A percentile compares a stretch with the other conserved stretches of the same genome.
phyloP scores from a whole-genome alignment of 2,329 filamentous ascomycete species.

The Aspergillus sp. region DNA sequence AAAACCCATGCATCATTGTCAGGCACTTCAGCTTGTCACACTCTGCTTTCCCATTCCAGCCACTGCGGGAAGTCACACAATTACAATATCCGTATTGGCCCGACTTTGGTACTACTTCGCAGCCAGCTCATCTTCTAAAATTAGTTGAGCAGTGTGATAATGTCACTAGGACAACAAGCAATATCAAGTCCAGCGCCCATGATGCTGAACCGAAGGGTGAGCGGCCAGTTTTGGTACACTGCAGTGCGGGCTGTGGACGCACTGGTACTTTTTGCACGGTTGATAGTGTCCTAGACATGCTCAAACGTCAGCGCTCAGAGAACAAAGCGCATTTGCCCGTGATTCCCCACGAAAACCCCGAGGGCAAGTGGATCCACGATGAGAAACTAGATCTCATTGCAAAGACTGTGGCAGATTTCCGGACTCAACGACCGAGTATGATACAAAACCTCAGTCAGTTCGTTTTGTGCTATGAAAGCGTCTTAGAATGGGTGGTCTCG shows the following conservation, averaged over 20 bases:
- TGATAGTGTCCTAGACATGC: conserved; percentile 91
- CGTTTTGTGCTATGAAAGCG: conserved; percentile 92
- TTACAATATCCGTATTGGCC: conserved; percentile 96
- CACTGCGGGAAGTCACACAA: conserved; percentile 88
- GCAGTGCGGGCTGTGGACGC: conserved; percentile 89
- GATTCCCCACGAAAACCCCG: conserved; percentile 15
- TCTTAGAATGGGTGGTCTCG: conserved; percentile 74
- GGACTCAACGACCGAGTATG: conserved; percentile 87
- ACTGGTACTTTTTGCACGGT: conserved; percentile 97
- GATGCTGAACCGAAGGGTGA: conserved; percentile 53
- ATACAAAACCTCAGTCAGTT: conserved; percentile 91
- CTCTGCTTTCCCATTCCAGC: conserved; percentile 69
- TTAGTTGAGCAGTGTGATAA: conserved; percentile 83
- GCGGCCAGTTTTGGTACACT: conserved; percentile 85
- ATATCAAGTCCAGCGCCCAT: conserved; percentile 20
- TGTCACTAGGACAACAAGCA: conserved; percentile 46
- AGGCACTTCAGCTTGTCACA: conserved; percentile 84
- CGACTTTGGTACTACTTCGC: conserved; percentile 88
- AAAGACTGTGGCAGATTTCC: conserved; percentile 85
- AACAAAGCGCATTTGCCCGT: conserved; percentile 11
- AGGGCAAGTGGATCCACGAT: conserved; percentile 62
- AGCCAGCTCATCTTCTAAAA: conserved; percentile 78
- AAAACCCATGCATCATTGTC: conserved; percentile 68
- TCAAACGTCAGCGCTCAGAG: conserved; percentile 71
- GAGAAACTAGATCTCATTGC: conserved; percentile 74